phyloP scores from a whole-genome alignment of 192 early-diverging fungal species.

The Backusella morwellensis region DNA sequence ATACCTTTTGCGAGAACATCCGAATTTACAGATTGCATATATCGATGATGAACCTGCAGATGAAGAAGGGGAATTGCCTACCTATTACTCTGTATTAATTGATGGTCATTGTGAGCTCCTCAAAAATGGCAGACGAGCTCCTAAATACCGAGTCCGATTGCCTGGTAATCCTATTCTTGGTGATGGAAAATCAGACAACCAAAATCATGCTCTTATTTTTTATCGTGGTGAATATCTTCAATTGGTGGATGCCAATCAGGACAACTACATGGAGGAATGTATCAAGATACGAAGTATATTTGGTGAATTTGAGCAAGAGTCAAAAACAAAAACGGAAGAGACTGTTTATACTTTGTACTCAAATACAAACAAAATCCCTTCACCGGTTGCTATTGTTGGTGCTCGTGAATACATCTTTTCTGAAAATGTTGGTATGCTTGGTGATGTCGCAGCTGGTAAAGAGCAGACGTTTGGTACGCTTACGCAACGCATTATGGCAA shows the following conservation, averaged over 20 bases:
- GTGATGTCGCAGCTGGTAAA: slow-evolving; percentile 74
- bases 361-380: slow-evolving; percentile 32
- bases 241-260: slow-evolving; percentile 77
- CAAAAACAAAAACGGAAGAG: slow-evolving; percentile 30
- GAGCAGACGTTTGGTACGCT: slow-evolving; percentile 75
- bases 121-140: slow-evolving; percentile 53
- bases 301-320: slow-evolving; percentile 69
- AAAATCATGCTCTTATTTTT: slow-evolving; percentile 72
- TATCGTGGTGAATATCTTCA: slow-evolving; percentile 75
- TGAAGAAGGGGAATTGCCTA: slow-evolving; percentile 33
- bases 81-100: slow-evolving; percentile 54
- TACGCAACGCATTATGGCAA: slow-evolving; percentile 72
- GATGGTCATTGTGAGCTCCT: slow-evolving; percentile 63
- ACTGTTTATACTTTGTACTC: slow-evolving; percentile 55
- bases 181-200: slow-evolving; percentile 78
- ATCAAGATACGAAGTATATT: slow-evolving; percentile 75
- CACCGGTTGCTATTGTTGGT: slow-evolving; percentile 73
- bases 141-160: slow-evolving; percentile 62
- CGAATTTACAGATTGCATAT: slow-evolving; percentile 66
- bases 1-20: slow-evolving; percentile 60
- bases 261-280: slow-evolving; percentile 77
- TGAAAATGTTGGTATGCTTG: slow-evolving; percentile 67
- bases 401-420: slow-evolving; percentile 72
- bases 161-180: slow-evolving; percentile 75
- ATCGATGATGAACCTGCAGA: slow-evolving; percentile 55